Percentiles rank a stretch among this genome's conserved stretches.
These are phyloP conservation scores for Aspergillus mulundensis DNA, from an alignment of 495 filamentous ascomycete genomes.

Conservation along the genomic window DNA sequence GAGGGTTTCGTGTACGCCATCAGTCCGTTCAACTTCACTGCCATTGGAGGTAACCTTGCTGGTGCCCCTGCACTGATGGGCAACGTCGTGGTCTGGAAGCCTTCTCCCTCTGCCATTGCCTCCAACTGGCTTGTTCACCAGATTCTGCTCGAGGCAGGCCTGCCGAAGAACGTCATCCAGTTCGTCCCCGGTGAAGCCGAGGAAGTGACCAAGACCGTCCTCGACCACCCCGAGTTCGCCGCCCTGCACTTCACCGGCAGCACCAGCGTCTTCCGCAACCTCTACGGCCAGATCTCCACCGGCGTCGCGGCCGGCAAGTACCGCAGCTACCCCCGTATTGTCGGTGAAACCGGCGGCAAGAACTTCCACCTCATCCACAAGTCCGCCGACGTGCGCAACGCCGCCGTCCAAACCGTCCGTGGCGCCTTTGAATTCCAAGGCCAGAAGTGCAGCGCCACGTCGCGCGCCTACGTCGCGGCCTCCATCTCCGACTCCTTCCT, in stretches of 20 bases:
- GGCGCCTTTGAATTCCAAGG: conserved; percentile 85
- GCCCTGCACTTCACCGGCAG: conserved; percentile 80
- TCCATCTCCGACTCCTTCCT: conserved; percentile 68
- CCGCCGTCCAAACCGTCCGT: conserved; percentile 71
- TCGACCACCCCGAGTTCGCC: conserved; percentile 67
- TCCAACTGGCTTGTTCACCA: conserved; percentile 77
- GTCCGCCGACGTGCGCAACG: conserved; percentile 70
- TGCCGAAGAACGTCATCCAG: conserved; percentile 76
- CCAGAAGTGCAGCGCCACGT: conserved; percentile 84
- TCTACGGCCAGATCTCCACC: conserved; percentile 71
- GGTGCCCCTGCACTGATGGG: conserved; percentile 74
- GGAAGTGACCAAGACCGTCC: conserved; percentile 66
- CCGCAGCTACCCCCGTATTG: conserved; percentile 73
- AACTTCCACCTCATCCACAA: conserved; percentile 81
- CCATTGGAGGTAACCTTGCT: conserved; percentile 77
- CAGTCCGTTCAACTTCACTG: conserved; percentile 86
- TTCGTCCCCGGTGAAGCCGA: conserved; percentile 78
- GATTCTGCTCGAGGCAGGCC: conserved; percentile 76
- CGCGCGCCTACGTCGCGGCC: conserved; percentile 66
- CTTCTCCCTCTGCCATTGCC: conserved; percentile 70
- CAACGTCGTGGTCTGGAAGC: conserved; percentile 88
- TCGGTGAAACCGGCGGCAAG: conserved; percentile 85
- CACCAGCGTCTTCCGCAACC: conserved; percentile 74
- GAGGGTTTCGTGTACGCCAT: conserved; percentile 87
- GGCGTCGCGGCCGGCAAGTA: conserved; percentile 71